Percentiles rank a stretch among this genome's conserved stretches.
Evolutionary conservation across 495 filamentous ascomycete species (phyloP).

Genomic region (Rostrohypoxylon terebratum): DNA sequence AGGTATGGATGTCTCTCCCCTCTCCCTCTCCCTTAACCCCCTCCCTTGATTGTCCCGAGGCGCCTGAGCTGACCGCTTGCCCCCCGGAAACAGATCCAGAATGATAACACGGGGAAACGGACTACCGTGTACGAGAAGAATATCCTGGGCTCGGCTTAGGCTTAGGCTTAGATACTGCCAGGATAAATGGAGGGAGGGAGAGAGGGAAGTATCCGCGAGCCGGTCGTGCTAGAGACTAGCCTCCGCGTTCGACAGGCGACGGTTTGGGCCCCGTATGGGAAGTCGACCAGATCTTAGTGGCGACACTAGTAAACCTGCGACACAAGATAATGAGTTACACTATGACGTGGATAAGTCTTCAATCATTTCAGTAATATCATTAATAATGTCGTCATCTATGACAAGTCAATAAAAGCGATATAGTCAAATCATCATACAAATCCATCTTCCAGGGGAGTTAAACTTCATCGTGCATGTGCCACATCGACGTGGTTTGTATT

Average conservation of each 20-base stretch:
- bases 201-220: neutral
- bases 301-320: too few species aligned
- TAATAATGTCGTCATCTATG: neutral
- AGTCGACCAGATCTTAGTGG: too few species aligned
- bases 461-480: neutral
- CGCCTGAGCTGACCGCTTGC: too few species aligned
- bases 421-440: neutral
- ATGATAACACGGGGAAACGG: conserved; percentile 57
- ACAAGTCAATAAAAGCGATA: neutral
- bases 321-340: neutral
- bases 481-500: neutral
- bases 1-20: conserved; percentile 45
- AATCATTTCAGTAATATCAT: neutral
- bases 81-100: conserved; percentile 57
- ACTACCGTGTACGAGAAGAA: conserved; percentile 57
- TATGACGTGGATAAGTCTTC: neutral
- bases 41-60: too few species aligned
- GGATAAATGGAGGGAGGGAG: neutral
- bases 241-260: neutral
- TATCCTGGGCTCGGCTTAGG: conserved; percentile 51
- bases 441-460: neutral
- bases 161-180: too few species aligned
- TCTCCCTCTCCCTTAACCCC: neutral
- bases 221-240: neutral
- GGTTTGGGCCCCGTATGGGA: neutral